phyloP scores from a whole-genome alignment of 768 basidiomycete genomes.

The Boletus tylopilopsis region DNA sequence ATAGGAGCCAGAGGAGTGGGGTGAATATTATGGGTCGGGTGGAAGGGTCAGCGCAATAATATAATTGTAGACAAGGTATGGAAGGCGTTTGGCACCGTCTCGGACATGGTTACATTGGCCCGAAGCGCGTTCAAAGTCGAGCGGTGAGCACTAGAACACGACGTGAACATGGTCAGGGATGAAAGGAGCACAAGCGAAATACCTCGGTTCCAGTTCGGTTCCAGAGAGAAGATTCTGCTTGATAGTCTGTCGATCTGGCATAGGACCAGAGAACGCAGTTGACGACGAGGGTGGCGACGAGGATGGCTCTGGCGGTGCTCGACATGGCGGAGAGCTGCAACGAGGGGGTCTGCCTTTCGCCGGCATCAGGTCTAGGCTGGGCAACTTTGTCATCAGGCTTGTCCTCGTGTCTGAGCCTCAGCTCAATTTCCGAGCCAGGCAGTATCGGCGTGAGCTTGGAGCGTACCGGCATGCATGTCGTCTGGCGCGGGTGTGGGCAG shows the following conservation, averaged over 20 bases:
- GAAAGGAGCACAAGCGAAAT: not conserved
- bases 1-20: slow-evolving; percentile 74
- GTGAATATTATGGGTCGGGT: slow-evolving; percentile 59
- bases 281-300: slow-evolving; percentile 49
- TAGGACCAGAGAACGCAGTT: slow-evolving; percentile 67
- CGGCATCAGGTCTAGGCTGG: no score
- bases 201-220: not conserved
- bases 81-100: slow-evolving; percentile 55
- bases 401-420: not conserved
- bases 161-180: not conserved
- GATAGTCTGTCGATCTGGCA: slow-evolving; percentile 34
- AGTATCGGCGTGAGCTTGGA: no score
- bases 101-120: slow-evolving; percentile 66
- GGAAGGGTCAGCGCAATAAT: slow-evolving; percentile 61
- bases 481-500: no score
- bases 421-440: not conserved
- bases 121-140: slow-evolving; percentile 41
- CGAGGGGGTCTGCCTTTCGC: no score
- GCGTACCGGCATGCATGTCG: no score
- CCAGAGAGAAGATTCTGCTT: not conserved
- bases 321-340: slow-evolving; percentile 39
- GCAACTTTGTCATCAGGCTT: slow-evolving; percentile 14
- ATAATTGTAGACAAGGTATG: slow-evolving; percentile 63
- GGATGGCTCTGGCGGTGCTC: slow-evolving; percentile 43
- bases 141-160: slow-evolving; percentile 57